These are phyloP conservation scores for Kurtzmaniella quercitrusa DNA, from an alignment of 1,139 yeast species.

Conservation along the genomic window DNA sequence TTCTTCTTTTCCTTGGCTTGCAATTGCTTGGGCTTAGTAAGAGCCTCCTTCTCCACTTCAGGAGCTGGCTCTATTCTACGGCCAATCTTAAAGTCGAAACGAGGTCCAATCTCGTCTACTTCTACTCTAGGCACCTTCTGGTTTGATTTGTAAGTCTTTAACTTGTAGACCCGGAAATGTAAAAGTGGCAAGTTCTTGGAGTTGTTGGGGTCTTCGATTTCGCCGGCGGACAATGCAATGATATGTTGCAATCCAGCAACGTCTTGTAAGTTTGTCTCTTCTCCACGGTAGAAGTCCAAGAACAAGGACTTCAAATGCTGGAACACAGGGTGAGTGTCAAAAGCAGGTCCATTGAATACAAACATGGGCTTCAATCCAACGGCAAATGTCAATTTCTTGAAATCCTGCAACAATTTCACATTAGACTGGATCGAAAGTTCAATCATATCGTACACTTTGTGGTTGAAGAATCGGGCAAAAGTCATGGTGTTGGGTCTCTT, in stretches of 20 bases:
- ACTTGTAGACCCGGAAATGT: slow-evolving; percentile 84
- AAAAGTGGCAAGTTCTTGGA: slow-evolving; percentile 61
- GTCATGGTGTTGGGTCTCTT: slow-evolving; percentile 92
- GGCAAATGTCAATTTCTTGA: slow-evolving; percentile 74
- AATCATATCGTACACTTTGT: slow-evolving; percentile 88
- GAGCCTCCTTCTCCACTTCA: slow-evolving; percentile 88
- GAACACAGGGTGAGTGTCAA: slow-evolving; percentile 84
- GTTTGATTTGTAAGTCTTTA: slow-evolving; percentile 76
- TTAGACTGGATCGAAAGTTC: slow-evolving; percentile 74
- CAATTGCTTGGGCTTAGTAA: slow-evolving; percentile 74
- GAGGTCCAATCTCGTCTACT: slow-evolving; percentile 92
- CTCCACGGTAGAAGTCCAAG: slow-evolving; percentile 89
- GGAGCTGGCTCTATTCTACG: slow-evolving; percentile 81
- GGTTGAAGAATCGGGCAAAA: slow-evolving; percentile 84
- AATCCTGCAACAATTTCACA: slow-evolving; percentile 72
- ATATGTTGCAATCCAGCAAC: slow-evolving; percentile 93
- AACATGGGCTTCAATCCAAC: slow-evolving; percentile 95
- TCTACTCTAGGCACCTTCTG: slow-evolving; percentile 93
- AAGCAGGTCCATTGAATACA: slow-evolving; percentile 86
- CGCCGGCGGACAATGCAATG: slow-evolving; percentile 75
- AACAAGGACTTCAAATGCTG: slow-evolving; percentile 84
- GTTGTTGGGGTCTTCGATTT: slow-evolving; percentile 61
- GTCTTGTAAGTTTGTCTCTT: slow-evolving; percentile 77
- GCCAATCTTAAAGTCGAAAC: slow-evolving; percentile 89
- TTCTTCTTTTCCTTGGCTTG: slow-evolving; percentile 86